Conservation (phyloP, 108 stramenopile species). For the Chaetoceros tenuissimus region DNA sequence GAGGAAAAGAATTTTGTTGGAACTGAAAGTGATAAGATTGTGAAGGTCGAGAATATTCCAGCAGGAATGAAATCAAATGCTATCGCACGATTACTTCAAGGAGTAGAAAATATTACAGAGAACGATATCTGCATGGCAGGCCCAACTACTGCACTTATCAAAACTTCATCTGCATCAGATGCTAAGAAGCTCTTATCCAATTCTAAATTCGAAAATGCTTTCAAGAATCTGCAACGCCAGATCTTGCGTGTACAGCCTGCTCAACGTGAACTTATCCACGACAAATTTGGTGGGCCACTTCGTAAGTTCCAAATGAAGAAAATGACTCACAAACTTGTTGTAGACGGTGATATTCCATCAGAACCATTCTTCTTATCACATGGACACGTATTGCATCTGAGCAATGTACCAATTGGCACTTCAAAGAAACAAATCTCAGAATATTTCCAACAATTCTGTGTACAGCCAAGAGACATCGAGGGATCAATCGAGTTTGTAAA, state of each 20-base stretch:
- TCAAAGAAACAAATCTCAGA: slow-evolving; percentile 54
- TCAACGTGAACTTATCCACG: slow-evolving; percentile 55
- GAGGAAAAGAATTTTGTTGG: slow-evolving; percentile 35
- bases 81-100: slow-evolving; percentile 43
- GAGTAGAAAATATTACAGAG: slow-evolving; percentile 27
- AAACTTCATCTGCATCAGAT: slow-evolving; percentile 45
- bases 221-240: slow-evolving; percentile 42
- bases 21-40: slow-evolving; percentile 26
- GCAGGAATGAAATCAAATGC: slow-evolving; percentile 25
- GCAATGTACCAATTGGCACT: slow-evolving; percentile 48
- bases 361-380: slow-evolving; percentile 67
- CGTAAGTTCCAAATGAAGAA: slow-evolving; percentile 28
- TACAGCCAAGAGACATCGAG: slow-evolving; percentile 46
- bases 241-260: slow-evolving; percentile 55
- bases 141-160: slow-evolving; percentile 49
- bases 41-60: slow-evolving; percentile 55
- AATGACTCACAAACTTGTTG: slow-evolving; percentile 43
- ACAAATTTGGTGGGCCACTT: slow-evolving; percentile 31
- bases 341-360: slow-evolving; percentile 76
- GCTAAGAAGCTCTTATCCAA: slow-evolving; percentile 50
- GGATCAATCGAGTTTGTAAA: slow-evolving; percentile 73
- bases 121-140: slow-evolving; percentile 51
- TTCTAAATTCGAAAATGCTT: slow-evolving; percentile 34
- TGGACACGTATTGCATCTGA: slow-evolving; percentile 47
- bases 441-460: slow-evolving; percentile 63